Base-by-base conservation (phyloP, 192 early-diverging fungal species). In the Umbelopsis vinacea region DNA sequence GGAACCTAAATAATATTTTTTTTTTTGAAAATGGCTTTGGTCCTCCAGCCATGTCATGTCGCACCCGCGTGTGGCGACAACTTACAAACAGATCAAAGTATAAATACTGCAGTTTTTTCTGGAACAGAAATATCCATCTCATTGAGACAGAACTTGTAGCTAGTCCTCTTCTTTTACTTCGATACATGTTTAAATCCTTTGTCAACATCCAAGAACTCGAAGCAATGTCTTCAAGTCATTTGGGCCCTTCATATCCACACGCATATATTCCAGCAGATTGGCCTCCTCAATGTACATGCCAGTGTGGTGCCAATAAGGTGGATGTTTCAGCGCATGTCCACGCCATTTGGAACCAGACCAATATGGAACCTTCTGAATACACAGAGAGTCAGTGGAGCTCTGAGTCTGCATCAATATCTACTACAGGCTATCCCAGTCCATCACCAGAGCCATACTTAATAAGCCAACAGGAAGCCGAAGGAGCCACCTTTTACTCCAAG, bases 141-240 rank as follows among this genome's bases (percentile, higher is more conserved):
- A 43, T 43, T 43, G 11, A 43, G 29, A 29, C 29, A 29, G 29
- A 29, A 29, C 29, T 29, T 29, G 29, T 29, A 46, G 46, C 46
- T 46, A 15, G 0, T 46, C 46, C 46, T 4, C 46, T 4, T n/a
- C n/a, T n/a, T n/a, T 46, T 46, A 1, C 0, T 46, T 46, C 11
- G 40, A 11, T 63, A 12, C 33, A 63, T 63, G 57, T 63, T 38
- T 19, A 63, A 63, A 26, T 63, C 57, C 14, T 63, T 63, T 37
- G 57, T 63, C 0, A 63, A 63, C 19, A 63, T 63, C n/a, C 57
- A 38, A 63, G 57, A 63, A 12, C 57, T 63, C 6, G 57, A 63
- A 33, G 33, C 14, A 19, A 19, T 19, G 3, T n/a, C 57, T 63
- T 29, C 57, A 37, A 22, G 15, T 9, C 57, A 63, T 2, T 6